These are phyloP conservation scores for Hawksworthiomyces lignivorus DNA, from an alignment of 2,329 filamentous ascomycete genomes.

Conservation along the genomic window DNA sequence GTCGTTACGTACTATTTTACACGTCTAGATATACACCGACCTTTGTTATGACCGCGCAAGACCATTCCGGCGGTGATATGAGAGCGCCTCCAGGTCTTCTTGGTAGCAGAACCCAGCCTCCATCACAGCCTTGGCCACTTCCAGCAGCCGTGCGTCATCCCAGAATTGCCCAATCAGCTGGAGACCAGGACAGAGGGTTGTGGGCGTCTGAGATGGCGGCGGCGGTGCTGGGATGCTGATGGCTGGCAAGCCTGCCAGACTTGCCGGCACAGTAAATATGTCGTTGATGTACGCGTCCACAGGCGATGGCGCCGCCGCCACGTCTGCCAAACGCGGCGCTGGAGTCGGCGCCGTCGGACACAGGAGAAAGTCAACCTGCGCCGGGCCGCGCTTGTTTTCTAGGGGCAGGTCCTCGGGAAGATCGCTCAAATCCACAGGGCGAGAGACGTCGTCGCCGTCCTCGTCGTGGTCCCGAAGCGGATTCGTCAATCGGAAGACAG, in stretches of 20 bases:
- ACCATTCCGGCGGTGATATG: constrained; percentile 6
- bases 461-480: constrained; percentile 41
- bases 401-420: constrained; percentile 45
- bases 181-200: constrained; percentile 43
- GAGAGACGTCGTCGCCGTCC: constrained; percentile 14
- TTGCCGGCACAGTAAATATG: constrained; percentile 91
- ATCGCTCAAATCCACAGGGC: constrained; percentile 49
- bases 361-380: constrained; percentile 75
- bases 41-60: background rate
- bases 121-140: constrained; percentile 43
- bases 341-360: constrained; percentile 72
- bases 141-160: constrained; percentile 59
- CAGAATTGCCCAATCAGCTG: constrained; percentile 79
- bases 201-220: constrained; percentile 9
- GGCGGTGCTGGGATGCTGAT: constrained; percentile 67
- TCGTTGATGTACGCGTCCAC: constrained; percentile 88
- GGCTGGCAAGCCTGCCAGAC: constrained; percentile 81
- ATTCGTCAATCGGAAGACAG: constrained; percentile 63
- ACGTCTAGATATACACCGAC: background rate
- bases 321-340: constrained; percentile 29
- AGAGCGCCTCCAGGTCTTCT: constrained; percentile 9
- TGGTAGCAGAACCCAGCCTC: constrained; percentile 11
- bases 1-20: background rate
- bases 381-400: constrained; percentile 48
- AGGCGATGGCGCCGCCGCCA: constrained; percentile 34